Percentiles rank a stretch among this genome's conserved stretches.
phyloP scores from a whole-genome alignment of 805 yeast species.

The Yamadazyma ubonensis region DNA sequence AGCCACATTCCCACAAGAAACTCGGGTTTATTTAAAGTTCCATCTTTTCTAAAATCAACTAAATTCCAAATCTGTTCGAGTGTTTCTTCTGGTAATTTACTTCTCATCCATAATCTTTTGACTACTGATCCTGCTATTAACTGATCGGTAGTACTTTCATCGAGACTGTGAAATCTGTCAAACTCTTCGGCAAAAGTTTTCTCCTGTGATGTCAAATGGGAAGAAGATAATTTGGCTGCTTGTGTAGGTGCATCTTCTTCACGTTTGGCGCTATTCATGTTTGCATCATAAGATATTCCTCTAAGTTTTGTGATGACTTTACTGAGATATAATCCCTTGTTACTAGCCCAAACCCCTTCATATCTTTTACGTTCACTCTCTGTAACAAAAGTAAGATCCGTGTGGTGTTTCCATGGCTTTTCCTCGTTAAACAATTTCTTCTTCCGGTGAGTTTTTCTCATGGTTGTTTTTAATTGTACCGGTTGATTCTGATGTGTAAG shows the following conservation, averaged over 20 bases:
- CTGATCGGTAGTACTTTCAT: conserved; percentile 26
- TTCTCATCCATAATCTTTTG: conserved; percentile 75
- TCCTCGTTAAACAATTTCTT: conserved; percentile 68
- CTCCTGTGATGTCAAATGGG: conserved; percentile 18
- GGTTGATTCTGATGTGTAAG: conserved; percentile 21
- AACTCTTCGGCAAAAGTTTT: conserved; percentile 20
- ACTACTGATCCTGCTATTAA: conserved; percentile 64
- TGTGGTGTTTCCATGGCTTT: conserved; percentile 92
- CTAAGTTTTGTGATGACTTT: conserved; percentile 28
- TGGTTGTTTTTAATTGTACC: conserved; percentile 50
- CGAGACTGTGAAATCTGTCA: conserved; percentile 30
- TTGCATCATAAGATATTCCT: conserved; percentile 28
- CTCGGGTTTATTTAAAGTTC: conserved; percentile 73
- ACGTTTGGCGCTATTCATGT: conserved; percentile 13
- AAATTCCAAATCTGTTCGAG: conserved; percentile 63
- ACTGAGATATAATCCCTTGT: conserved; percentile 63
- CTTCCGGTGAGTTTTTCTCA: conserved; percentile 45
- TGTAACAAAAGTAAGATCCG: conserved; percentile 48
- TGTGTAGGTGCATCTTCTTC: conserved; percentile 10
- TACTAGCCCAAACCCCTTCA: conserved; percentile 93
- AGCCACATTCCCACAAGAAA: conserved; percentile 98
- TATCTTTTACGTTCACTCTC: conserved; percentile 80
- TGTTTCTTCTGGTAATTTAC: conserved; percentile 64
- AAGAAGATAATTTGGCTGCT: conserved; percentile 39
- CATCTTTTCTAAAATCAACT: conserved; percentile 67